Evolutionary conservation across 169 alveolate genomes (phyloP).

Genomic region (Plasmodium cynomolgi): DNA sequence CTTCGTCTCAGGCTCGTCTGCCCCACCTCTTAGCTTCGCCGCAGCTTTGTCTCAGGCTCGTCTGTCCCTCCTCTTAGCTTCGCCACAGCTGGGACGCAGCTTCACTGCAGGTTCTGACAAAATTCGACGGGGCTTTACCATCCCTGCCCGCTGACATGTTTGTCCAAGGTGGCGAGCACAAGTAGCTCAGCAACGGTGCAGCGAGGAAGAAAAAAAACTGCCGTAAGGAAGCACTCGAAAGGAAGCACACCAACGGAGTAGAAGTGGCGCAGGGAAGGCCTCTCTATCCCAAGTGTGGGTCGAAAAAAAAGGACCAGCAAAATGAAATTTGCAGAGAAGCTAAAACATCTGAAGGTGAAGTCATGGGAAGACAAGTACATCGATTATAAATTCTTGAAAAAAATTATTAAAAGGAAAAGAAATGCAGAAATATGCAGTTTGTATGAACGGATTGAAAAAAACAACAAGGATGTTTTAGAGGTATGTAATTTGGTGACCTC

Average conservation of each 20-base stretch:
- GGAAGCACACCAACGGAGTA: background rate
- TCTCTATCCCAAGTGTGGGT: background rate
- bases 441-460: slow-evolving; percentile 34
- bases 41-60: too few species aligned
- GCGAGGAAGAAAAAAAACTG: too few species aligned
- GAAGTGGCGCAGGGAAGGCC: background rate
- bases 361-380: slow-evolving; percentile 77
- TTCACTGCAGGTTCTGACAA: background rate
- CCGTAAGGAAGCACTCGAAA: background rate
- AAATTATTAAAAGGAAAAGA: slow-evolving; percentile 26
- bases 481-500: slow-evolving; percentile 39
- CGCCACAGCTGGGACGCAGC: too few species aligned
- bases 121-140: background rate
- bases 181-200: background rate
- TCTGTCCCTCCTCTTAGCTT: too few species aligned
- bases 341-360: slow-evolving; percentile 70
- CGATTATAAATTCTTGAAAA: slow-evolving; percentile 55
- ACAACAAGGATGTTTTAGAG: slow-evolving; percentile 30
- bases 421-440: slow-evolving; percentile 39
- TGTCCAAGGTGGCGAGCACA: background rate
- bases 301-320: background rate
- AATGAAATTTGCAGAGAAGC: slow-evolving; percentile 79
- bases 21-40: too few species aligned
- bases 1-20: too few species aligned
- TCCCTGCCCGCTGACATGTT: background rate